Evolutionary conservation across 495 filamentous ascomycete species (phyloP).

Genomic region (Penicillium cosmopolitanum): DNA sequence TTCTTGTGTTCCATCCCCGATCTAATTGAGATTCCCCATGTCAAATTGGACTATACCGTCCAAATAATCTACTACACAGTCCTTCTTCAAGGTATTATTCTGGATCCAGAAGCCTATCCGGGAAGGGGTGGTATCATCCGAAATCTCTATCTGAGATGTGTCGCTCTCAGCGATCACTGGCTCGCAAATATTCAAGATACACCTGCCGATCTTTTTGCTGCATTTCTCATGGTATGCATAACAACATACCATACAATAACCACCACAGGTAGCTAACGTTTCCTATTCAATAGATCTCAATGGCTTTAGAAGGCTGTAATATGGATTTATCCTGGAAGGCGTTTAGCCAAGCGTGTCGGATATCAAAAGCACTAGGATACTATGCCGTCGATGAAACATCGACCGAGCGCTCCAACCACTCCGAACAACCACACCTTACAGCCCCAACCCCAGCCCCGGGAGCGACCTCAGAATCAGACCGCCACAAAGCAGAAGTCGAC

Average conservation of each 20-base stretch:
- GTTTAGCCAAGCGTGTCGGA: conserved; percentile 12
- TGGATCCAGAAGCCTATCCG: not conserved
- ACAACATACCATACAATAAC: too few species aligned
- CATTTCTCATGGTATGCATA: not conserved
- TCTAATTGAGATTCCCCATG: conserved; percentile 26
- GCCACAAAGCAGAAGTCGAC: conserved; percentile 12
- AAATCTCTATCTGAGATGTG: conserved; percentile 12
- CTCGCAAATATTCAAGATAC: conserved; percentile 17
- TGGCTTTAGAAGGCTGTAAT: conserved; percentile 21
- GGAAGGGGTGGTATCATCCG: conserved; percentile 6
- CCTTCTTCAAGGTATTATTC: conserved; percentile 19
- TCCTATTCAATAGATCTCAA: conserved; percentile 14
- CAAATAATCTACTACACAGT: conserved; percentile 26
- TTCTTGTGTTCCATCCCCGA: conserved; percentile 27
- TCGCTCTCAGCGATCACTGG: conserved; percentile 13
- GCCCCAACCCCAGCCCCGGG: not conserved
- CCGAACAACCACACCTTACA: not conserved
- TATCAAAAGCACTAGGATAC: conserved; percentile 22
- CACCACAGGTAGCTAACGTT: too few species aligned
- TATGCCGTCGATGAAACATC: conserved; percentile 20
- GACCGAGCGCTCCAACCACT: not conserved
- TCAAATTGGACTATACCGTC: conserved; percentile 20
- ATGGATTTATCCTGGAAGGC: conserved; percentile 22
- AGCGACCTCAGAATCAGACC: not conserved
- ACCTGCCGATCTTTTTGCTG: not conserved